Evolutionary conservation across 2,329 filamentous ascomycete species (phyloP).

Genomic region (Alternaria triticina): DNA sequence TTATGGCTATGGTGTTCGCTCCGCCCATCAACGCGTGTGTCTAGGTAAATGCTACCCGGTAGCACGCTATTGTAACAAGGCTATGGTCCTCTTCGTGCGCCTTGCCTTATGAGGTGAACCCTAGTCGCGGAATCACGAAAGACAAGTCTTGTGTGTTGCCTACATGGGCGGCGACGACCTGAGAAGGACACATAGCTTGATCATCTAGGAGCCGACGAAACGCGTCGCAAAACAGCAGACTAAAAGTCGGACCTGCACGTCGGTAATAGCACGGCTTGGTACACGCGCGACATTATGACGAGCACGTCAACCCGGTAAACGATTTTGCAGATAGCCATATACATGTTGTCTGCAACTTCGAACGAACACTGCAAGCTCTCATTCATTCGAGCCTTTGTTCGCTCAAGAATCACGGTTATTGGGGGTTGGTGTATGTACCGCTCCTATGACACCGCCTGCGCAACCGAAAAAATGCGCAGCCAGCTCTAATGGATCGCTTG

Average conservation of each 20-base stretch:
- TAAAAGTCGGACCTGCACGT: background rate
- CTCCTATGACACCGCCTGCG: slow-evolving; percentile 85
- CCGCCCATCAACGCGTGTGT: too few relatives aligned
- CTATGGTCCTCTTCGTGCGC: too few relatives aligned
- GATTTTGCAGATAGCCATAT: background rate
- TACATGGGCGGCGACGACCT: too few relatives aligned
- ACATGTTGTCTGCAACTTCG: background rate
- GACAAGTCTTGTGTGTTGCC: too few relatives aligned
- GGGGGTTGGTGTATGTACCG: slow-evolving; percentile 62
- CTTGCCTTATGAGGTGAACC: too few relatives aligned
- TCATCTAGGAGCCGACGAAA: background rate
- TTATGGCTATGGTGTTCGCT: too few relatives aligned
- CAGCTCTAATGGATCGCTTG: slow-evolving; percentile 74
- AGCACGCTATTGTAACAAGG: too few relatives aligned
- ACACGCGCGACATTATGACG: background rate
- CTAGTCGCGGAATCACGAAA: background rate
- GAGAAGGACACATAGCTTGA: background rate
- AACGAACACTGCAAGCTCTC: background rate
- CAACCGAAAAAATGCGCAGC: slow-evolving; percentile 70
- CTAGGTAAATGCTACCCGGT: too few relatives aligned
- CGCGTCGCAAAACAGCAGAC: background rate
- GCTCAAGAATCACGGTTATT: background rate
- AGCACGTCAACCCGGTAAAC: too few relatives aligned
- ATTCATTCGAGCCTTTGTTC: background rate
- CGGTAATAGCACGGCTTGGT: background rate